A percentile compares a stretch with the other conserved stretches of the same genome.
Evolutionary conservation across 495 filamentous ascomycete genomes (phyloP).

Genomic region (Cairneyella variabilis): DNA sequence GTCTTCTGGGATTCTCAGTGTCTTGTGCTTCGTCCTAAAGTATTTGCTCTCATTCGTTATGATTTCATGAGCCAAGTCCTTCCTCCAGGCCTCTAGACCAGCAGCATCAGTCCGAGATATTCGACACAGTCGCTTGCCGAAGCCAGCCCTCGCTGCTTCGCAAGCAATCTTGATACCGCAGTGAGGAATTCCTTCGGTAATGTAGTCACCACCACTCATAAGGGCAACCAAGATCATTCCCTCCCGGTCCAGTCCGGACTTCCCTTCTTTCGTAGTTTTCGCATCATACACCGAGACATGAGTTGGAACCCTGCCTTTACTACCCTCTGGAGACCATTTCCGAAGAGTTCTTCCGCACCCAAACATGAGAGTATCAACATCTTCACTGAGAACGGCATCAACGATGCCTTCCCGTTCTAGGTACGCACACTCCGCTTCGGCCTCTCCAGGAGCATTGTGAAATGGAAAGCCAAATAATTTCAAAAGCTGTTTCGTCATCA

Average conservation of each 20-base stretch:
- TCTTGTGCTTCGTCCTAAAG: slow-evolving; percentile 71
- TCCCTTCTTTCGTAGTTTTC: slow-evolving; percentile 45
- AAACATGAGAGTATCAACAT: slow-evolving; percentile 98
- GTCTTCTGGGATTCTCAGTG: slow-evolving; percentile 68
- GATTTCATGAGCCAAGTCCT: slow-evolving; percentile 69
- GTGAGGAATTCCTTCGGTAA: slow-evolving; percentile 81
- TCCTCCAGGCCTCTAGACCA: slow-evolving; percentile 66
- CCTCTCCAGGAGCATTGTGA: slow-evolving; percentile 90
- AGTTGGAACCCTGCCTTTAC: slow-evolving; percentile 65
- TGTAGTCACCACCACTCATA: slow-evolving; percentile 95
- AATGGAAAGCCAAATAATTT: slow-evolving; percentile 79
- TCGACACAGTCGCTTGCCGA: slow-evolving; percentile 71
- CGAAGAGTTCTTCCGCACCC: slow-evolving; percentile 73
- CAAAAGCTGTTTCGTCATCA: slow-evolving; percentile 72
- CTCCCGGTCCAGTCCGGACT: slow-evolving; percentile 62
- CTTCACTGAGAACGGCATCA: slow-evolving; percentile 93
- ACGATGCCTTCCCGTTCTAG: slow-evolving; percentile 82
- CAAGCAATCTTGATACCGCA: slow-evolving; percentile 86
- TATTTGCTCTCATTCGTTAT: slow-evolving; percentile 78
- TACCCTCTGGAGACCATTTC: slow-evolving; percentile 76
- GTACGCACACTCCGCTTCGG: slow-evolving; percentile 92
- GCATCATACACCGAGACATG: slow-evolving; percentile 78
- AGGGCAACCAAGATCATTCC: slow-evolving; percentile 94
- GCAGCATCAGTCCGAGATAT: slow-evolving; percentile 47
- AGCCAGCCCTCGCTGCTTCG: slow-evolving; percentile 85